Evolutionary conservation across 2,329 filamentous ascomycete genomes (phyloP), one percentile per base, ranked within the genome.

Genomic region (Botrytis tulipae): DNA sequence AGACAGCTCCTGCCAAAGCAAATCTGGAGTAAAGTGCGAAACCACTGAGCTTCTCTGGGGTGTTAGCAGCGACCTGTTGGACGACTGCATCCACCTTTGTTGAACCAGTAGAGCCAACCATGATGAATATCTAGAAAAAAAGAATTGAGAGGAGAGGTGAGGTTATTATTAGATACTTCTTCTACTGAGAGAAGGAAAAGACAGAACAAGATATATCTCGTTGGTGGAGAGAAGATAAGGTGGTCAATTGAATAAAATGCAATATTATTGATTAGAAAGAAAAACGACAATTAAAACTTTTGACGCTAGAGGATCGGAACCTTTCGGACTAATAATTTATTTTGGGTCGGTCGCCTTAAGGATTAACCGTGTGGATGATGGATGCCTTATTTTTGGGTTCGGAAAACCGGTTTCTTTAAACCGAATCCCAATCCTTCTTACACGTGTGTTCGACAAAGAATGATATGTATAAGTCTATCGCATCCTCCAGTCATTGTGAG

Each of bases 1-100:
- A 98, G 88, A 98, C 87, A 81, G 96, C 96, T 86, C 96, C 96
- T 81, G 96, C 95, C 82, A 99, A 92, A 86, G 96, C 95, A 87
- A 98, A 98, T 86, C 94, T 91, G 81, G 93, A 93, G 91, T 98
- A 98, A 81, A 99, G 93, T 75, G 84, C 86, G 79, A 94, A 66
- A 76, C 91, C 90, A 79, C 83, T 86, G 78, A 90, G 87, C 83
- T 89, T 86, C 78, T 82, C 79, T 66, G 81, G 80, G 51, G 79
- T 78, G 63, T 77, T 78, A 61, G 79, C 78, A 71, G 76, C 73
- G 73, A 81, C 74, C 20, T 77, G 78, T 54, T 80, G 76, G 76
- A 81, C 76, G 72, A 78, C 77, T 63, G 79, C 78, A 71, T 81
- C 80, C 75, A 80, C 78, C 76, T 81, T 80, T 44, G 77, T 75